A percentile compares a stretch with the other conserved stretches of the same genome.
Evolutionary conservation across 2,329 filamentous ascomycete genomes (phyloP).

Genomic region (Alternaria novae-zelandiae): DNA sequence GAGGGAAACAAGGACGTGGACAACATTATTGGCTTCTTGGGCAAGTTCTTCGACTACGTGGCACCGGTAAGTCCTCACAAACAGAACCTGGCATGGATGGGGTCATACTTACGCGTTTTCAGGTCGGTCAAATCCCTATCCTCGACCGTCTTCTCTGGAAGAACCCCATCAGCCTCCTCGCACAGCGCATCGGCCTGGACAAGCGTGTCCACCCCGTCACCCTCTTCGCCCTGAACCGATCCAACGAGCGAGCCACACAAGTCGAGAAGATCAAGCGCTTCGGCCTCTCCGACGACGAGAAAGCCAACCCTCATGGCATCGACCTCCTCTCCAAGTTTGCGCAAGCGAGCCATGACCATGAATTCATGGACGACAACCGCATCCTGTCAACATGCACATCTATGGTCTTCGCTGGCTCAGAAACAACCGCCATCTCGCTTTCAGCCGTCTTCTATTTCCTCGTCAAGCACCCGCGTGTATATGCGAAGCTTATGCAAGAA

Average conservation of each 20-base stretch:
- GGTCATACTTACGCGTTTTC: constrained; percentile 13
- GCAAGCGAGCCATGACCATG: constrained; percentile 69
- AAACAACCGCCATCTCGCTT: constrained; percentile 79
- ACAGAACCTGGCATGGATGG: not conserved
- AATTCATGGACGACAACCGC: constrained; percentile 73
- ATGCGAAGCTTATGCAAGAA: constrained; percentile 65
- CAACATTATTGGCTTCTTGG: constrained; percentile 71
- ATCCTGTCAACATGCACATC: constrained; percentile 75
- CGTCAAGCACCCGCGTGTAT: constrained; percentile 65
- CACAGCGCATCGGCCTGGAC: constrained; percentile 70
- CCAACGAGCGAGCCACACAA: constrained; percentile 67
- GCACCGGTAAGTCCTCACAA: constrained; percentile 63
- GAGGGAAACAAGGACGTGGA: constrained; percentile 78
- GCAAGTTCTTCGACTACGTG: constrained; percentile 71
- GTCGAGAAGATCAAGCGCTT: constrained; percentile 56
- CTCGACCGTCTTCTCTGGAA: constrained; percentile 74
- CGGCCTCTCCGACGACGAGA: constrained; percentile 44
- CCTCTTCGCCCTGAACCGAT: constrained; percentile 71
- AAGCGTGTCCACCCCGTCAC: constrained; percentile 76
- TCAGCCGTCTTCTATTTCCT: constrained; percentile 76
- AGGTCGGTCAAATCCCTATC: constrained; percentile 77
- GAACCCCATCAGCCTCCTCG: constrained; percentile 73
- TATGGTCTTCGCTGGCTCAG: constrained; percentile 75
- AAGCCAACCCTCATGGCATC: constrained; percentile 46
- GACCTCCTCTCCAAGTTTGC: constrained; percentile 77